These are phyloP conservation scores for Diaporthe ampelina DNA, from an alignment of 2,329 filamentous ascomycete species.

Conservation along the genomic window DNA sequence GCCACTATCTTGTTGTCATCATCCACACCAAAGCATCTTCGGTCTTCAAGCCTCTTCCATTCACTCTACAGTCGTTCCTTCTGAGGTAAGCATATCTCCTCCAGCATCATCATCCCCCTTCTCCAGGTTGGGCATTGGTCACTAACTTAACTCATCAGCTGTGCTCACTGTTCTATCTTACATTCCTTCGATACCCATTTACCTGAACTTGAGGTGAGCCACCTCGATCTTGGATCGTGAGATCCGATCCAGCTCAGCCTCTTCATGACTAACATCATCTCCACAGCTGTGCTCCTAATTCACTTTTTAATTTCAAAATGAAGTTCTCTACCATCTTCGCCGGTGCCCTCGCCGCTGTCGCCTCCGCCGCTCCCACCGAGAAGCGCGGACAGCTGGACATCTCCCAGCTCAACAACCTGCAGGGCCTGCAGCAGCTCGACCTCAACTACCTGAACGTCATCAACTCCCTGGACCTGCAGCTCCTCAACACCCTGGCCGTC, in stretches of 20 bases:
- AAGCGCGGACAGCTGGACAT: constrained; percentile 56
- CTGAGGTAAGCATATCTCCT: constrained; percentile 56
- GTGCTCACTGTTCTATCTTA: constrained; percentile 63
- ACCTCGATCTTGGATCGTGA: neutral
- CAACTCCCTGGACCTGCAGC: constrained; percentile 60
- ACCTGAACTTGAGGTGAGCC: constrained; percentile 53
- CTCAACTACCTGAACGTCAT: constrained; percentile 62
- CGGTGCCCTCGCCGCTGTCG: constrained; percentile 60
- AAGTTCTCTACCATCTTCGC: constrained; percentile 62
- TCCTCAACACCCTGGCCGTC: constrained; percentile 57
- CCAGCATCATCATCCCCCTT: neutral
- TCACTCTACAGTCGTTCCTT: constrained; percentile 58
- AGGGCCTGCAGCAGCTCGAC: constrained; percentile 56
- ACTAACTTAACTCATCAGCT: constrained; percentile 52
- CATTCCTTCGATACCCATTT: constrained; percentile 54
- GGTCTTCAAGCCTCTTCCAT: constrained; percentile 52
- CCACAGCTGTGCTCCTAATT: constrained; percentile 59
- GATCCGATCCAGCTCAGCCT: constrained; percentile 42
- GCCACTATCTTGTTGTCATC: constrained; percentile 51
- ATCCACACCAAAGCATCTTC: constrained; percentile 48
- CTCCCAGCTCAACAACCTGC: constrained; percentile 56
- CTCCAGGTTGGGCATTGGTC: constrained; percentile 40
- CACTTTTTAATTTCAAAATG: constrained; percentile 57
- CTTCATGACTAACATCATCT: constrained; percentile 2
- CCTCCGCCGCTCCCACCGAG: constrained; percentile 58